Base-by-base conservation (phyloP, 2,329 filamentous ascomycete genomes). In the Tolypocladium nubicola region DNA sequence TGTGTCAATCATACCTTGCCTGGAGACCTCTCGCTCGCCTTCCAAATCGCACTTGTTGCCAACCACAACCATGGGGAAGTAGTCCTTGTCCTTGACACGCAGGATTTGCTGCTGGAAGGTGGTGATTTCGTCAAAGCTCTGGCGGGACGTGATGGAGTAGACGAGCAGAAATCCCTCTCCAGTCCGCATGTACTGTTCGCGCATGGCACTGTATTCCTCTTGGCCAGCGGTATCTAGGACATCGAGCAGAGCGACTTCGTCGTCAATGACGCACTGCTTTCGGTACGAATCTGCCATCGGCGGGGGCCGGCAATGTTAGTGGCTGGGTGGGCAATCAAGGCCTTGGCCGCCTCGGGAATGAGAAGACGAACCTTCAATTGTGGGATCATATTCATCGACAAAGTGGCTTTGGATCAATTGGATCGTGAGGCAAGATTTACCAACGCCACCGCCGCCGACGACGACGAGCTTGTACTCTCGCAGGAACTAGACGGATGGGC, bases 11-110 rank as follows among this genome's bases (percentile, higher is more conserved):
- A 62, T 82, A 96, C 93, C 93, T 84, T 95, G 87, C 78, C 88
- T 87, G 63, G 90, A 88, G 59, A 99, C 94, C 68, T 93, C 89
- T 70, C 94, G 85, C 76, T 99, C 93, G 66, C 81, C 80, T 70
- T 97, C 93, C 73, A 99, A 78, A 90, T 99, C 94, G 77, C 93
- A 97, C 82, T 99, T 99, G 84, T 99, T 99, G 67, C 91, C 94
- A 47, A 97, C 94, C 52, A 99, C 89, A 58, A 97, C 96, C 80
- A 99, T 97, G 66, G 94, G 94, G 80, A 99, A 99, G 75, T 97
- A 96, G 77, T 99, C 94, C 84, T 96, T 97, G 79, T 97, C 94
- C 83, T 99, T 99, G 68, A 99, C 94, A 66, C 94, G 81, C 66
- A 99, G 81, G 71, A 99, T 99, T 76, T 99, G 94, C 80, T 97